These are phyloP conservation scores for Hortaea werneckii DNA, from an alignment of 2,329 filamentous ascomycete genomes.

Conservation along the genomic window DNA sequence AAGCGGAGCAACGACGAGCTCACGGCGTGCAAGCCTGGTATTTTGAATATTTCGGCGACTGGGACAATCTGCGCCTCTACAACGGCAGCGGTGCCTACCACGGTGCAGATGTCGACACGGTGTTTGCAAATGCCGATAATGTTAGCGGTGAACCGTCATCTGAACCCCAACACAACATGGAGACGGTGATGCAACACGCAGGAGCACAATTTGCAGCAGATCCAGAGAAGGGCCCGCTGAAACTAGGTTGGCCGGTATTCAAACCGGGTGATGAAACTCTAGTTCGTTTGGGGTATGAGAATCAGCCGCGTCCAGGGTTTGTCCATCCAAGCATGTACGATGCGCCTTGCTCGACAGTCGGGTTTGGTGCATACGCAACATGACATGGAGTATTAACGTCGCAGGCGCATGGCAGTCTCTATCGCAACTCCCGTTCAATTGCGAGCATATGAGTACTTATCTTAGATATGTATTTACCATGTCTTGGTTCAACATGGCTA, in stretches of 20 bases:
- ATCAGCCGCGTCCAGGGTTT: slow-evolving; percentile 14
- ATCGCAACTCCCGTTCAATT: too few relatives aligned
- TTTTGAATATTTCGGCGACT: slow-evolving; percentile 32
- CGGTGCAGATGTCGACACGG: slow-evolving; percentile 23
- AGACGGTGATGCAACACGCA: slow-evolving; percentile 17
- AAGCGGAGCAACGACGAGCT: slow-evolving; percentile 13
- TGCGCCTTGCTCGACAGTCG: slow-evolving; percentile 5
- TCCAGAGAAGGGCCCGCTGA: slow-evolving; percentile 17
- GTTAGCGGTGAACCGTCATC: slow-evolving; percentile 15
- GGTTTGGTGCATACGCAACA: too few relatives aligned
- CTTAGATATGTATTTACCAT: too few relatives aligned
- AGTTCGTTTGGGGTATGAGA: slow-evolving; percentile 18
- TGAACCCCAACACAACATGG: slow-evolving; percentile 6
- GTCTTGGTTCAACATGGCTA: too few relatives aligned
- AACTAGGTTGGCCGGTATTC: slow-evolving; percentile 30
- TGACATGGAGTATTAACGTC: too few relatives aligned
- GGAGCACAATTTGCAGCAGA: slow-evolving; percentile 25
- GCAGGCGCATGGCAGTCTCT: too few relatives aligned
- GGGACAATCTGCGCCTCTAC: slow-evolving; percentile 39
- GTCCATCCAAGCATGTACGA: slow-evolving; percentile 19
- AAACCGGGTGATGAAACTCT: slow-evolving; percentile 10
- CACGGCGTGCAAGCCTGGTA: slow-evolving; percentile 2
- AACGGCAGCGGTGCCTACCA: slow-evolving; percentile 40
- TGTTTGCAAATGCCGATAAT: slow-evolving; percentile 20
- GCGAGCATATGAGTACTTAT: too few relatives aligned